These are phyloP conservation scores for Penicillium bovifimosum DNA, from an alignment of 495 filamentous ascomycete genomes.

Conservation along the genomic window DNA sequence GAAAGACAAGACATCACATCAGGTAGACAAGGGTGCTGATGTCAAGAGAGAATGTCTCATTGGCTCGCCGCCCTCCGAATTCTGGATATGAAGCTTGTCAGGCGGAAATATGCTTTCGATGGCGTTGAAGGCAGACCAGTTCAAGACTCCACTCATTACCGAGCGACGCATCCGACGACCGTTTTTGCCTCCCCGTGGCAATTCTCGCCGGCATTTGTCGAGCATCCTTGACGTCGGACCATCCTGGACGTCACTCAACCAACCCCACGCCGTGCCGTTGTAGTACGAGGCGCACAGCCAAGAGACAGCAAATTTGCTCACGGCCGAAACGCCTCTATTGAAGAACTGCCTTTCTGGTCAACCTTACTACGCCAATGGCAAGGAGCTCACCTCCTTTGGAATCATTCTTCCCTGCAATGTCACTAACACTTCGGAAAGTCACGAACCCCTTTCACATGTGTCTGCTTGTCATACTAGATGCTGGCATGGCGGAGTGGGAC, in stretches of 20 bases:
- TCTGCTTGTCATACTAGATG: constrained; percentile 16
- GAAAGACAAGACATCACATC: constrained; percentile 2
- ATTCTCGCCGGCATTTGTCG: constrained; percentile 8
- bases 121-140: constrained; percentile 13
- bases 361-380: constrained; percentile 7
- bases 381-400: neutral
- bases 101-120: constrained; percentile 16
- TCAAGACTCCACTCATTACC: constrained; percentile 1
- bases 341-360: constrained; percentile 22
- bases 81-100: constrained; percentile 6
- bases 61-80: constrained; percentile 1
- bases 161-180: neutral
- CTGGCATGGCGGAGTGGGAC: constrained; percentile 4
- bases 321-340: constrained; percentile 9
- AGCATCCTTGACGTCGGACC: constrained; percentile 11
- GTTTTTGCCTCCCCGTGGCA: constrained; percentile 7
- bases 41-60: neutral
- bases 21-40: constrained; percentile 3
- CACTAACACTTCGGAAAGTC: constrained; percentile 15
- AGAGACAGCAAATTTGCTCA: constrained; percentile 13
- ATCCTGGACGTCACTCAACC: constrained; percentile 15
- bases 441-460: constrained; percentile 25
- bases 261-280: constrained; percentile 11
- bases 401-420: constrained; percentile 8
- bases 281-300: constrained; percentile 14